These are phyloP conservation scores for Hymenochaete sp. DNA, from an alignment of 1,284 basidiomycete species.

Conservation along the genomic window DNA sequence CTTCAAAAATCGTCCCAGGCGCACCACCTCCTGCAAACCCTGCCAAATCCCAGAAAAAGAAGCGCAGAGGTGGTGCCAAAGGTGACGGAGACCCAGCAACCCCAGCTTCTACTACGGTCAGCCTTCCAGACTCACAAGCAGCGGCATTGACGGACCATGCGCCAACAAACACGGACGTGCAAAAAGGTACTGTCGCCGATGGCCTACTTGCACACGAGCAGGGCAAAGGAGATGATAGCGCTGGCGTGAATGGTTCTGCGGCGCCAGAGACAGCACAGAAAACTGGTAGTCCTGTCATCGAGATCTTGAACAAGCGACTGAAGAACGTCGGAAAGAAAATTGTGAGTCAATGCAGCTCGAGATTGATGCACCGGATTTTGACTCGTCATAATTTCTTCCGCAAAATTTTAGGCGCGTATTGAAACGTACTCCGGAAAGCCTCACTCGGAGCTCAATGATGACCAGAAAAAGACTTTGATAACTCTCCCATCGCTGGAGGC, in stretches of 20 bases:
- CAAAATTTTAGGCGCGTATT: constrained; percentile 52
- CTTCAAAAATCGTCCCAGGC: constrained; percentile 48
- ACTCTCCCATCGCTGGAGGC: constrained; percentile 69
- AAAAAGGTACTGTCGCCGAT: constrained; percentile 40
- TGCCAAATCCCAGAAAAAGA: constrained; percentile 61
- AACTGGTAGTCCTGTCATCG: constrained; percentile 57
- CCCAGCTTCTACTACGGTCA: constrained; percentile 30
- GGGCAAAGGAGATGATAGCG: neutral
- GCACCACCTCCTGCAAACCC: constrained; percentile 51
- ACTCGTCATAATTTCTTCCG: constrained; percentile 10
- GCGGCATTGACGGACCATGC: constrained; percentile 43
- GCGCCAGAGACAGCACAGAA: constrained; percentile 36
- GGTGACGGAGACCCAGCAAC: constrained; percentile 27
- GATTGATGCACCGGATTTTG: constrained; percentile 7
- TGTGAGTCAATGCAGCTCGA: constrained; percentile 35
- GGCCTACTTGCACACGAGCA: constrained; percentile 38
- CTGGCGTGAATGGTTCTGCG: no score
- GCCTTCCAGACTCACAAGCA: constrained; percentile 39
- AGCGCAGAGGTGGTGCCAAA: constrained; percentile 46
- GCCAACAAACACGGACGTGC: constrained; percentile 39
- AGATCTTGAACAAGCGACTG: constrained; percentile 69
- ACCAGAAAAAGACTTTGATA: constrained; percentile 66
- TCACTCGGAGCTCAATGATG: constrained; percentile 70
- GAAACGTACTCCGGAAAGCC: constrained; percentile 57
- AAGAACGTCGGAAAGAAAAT: constrained; percentile 77